Conservation (phyloP, 1,139 yeast genomes). For the Zygosaccharomyces pseudobailii region DNA sequence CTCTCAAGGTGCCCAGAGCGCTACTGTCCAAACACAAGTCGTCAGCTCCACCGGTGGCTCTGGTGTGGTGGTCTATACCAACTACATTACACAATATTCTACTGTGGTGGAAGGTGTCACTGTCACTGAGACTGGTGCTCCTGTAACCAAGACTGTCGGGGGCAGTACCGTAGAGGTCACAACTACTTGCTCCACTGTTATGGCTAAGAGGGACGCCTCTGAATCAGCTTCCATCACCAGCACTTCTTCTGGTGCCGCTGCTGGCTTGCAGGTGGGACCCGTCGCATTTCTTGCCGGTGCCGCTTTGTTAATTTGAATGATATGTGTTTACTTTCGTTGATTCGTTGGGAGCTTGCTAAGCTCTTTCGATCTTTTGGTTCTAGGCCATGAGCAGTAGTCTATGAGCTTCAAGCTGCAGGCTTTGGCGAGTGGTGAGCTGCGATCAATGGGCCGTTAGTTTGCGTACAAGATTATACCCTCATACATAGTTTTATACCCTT, state of each 20-base stretch:
- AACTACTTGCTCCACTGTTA: slow-evolving; percentile 8
- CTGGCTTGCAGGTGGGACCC: slow-evolving; percentile 29
- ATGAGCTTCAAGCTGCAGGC: background rate
- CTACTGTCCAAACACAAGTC: slow-evolving; percentile 3
- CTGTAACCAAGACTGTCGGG: slow-evolving; percentile 17
- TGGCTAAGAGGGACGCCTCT: slow-evolving; percentile 7
- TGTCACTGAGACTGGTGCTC: slow-evolving; percentile 1
- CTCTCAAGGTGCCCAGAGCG: slow-evolving; percentile 8
- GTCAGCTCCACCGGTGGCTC: slow-evolving; percentile 6
- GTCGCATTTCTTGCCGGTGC: slow-evolving; percentile 35
- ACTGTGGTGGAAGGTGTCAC: slow-evolving; percentile 2
- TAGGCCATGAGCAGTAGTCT: background rate
- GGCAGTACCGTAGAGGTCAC: slow-evolving; percentile 19
- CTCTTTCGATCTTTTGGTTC: slow-evolving; percentile 3
- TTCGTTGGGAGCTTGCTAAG: slow-evolving; percentile 3
- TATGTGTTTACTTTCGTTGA: slow-evolving; percentile 1
- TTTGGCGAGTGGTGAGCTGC: background rate
- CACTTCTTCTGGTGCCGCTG: slow-evolving; percentile 31
- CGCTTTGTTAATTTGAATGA: slow-evolving; percentile 29
- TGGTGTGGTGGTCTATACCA: background rate
- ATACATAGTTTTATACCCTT: background rate
- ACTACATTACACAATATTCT: background rate
- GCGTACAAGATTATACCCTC: background rate
- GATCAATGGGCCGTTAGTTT: background rate
- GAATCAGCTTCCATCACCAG: slow-evolving; percentile 3